phyloP scores from a whole-genome alignment of 1,284 basidiomycete genomes.

The Ceratobasidium sp. region DNA sequence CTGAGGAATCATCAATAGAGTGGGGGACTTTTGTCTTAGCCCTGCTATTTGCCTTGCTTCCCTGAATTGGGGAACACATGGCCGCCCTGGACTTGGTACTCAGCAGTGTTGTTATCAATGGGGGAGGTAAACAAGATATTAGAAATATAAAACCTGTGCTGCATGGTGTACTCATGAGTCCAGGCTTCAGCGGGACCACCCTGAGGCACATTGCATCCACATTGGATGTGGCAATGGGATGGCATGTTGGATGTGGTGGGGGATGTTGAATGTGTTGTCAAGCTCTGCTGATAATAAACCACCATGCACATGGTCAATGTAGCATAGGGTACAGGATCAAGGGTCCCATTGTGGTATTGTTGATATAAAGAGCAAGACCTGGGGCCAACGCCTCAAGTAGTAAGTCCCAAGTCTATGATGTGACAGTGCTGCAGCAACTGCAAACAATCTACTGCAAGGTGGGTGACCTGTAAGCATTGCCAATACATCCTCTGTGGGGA shows the following conservation, averaged over 20 bases:
- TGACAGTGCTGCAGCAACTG: neutral
- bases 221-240: neutral
- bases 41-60: neutral
- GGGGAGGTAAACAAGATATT: neutral
- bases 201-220: neutral
- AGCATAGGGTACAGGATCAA: neutral
- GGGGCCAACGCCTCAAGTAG: neutral
- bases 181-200: neutral
- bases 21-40: neutral
- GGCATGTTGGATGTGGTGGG: neutral
- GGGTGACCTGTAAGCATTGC: neutral
- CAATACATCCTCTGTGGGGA: neutral
- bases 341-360: neutral
- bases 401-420: neutral
- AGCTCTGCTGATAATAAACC: too few species aligned
- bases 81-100: neutral
- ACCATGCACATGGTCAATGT: too few species aligned
- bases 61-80: too few species aligned
- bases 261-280: neutral
- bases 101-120: neutral
- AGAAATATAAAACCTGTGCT: neutral
- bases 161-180: neutral
- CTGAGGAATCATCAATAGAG: neutral
- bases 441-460: neutral
- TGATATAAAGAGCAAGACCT: neutral